A percentile compares a stretch with the other conserved stretches of the same genome.
These are phyloP conservation scores for Pseudogymnoascus sp. DNA, from an alignment of 2,329 filamentous ascomycete species.

Conservation along the genomic window DNA sequence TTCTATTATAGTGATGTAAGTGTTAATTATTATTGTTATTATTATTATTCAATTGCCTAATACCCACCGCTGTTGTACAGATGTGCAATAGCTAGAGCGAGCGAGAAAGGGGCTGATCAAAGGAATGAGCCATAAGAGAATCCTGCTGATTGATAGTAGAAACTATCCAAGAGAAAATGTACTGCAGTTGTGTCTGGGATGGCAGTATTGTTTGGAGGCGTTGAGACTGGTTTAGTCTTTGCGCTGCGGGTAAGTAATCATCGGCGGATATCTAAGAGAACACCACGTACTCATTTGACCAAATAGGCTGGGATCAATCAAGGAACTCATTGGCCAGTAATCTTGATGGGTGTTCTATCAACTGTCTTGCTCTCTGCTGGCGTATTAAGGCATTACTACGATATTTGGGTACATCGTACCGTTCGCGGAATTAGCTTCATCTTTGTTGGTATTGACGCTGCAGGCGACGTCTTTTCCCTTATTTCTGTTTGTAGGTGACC, in stretches of 20 bases:
- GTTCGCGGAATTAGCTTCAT: constrained; percentile 66
- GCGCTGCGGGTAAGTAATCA: constrained; percentile 32
- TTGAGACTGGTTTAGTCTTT: constrained; percentile 54
- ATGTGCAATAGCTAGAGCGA: too few species aligned
- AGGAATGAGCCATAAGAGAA: constrained; percentile 18
- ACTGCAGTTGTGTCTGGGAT: neutral
- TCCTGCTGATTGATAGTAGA: constrained; percentile 33
- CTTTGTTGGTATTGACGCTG: constrained; percentile 63
- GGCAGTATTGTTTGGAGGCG: constrained; percentile 44
- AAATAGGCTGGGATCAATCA: constrained; percentile 33
- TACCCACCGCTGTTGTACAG: too few species aligned
- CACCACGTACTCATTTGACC: constrained; percentile 15
- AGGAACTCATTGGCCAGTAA: constrained; percentile 51
- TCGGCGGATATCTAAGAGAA: neutral
- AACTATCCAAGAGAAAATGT: neutral
- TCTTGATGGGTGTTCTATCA: constrained; percentile 59
- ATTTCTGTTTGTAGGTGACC: constrained; percentile 44
- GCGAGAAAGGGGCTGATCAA: too few species aligned
- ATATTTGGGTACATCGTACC: constrained; percentile 59
- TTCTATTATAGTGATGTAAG: too few species aligned
- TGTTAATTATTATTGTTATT: too few species aligned
- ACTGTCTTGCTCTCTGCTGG: constrained; percentile 57
- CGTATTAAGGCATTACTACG: constrained; percentile 61
- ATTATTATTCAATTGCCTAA: too few species aligned
- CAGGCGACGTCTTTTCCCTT: constrained; percentile 61